These are phyloP conservation scores for Coniella lustricola DNA, from an alignment of 2,329 filamentous ascomycete genomes.

Conservation along the genomic window DNA sequence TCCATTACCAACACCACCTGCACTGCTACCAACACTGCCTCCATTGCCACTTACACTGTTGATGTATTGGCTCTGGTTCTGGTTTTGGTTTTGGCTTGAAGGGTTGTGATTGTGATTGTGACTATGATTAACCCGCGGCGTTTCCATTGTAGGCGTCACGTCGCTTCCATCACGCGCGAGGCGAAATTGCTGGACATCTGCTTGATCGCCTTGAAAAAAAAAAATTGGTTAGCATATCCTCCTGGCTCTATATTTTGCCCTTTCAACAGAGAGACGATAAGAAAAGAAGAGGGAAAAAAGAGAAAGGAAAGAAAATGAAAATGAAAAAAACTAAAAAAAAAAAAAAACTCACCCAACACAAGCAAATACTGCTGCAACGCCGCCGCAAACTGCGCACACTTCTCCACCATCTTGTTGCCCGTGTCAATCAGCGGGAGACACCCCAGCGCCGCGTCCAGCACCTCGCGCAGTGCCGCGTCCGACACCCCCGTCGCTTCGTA, in stretches of 20 bases:
- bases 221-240: not conserved
- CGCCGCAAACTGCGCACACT: slow-evolving; percentile 13
- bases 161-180: not conserved
- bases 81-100: too few relatives aligned
- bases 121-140: not conserved
- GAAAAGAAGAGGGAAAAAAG: too few relatives aligned
- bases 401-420: slow-evolving; percentile 16
- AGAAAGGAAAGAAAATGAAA: too few relatives aligned
- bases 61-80: not conserved
- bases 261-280: too few relatives aligned
- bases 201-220: not conserved
- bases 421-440: slow-evolving; percentile 15
- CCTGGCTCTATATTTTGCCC: too few relatives aligned
- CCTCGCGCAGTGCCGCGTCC: slow-evolving; percentile 1
- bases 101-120: too few relatives aligned
- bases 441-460: slow-evolving; percentile 6
- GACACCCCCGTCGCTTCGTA: slow-evolving; percentile 6
- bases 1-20: too few relatives aligned
- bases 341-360: slow-evolving; percentile 7
- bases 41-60: too few relatives aligned
- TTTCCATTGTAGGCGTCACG: not conserved
- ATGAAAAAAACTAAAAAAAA: not conserved
- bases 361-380: slow-evolving; percentile 13
- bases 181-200: not conserved
- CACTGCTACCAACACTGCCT: too few relatives aligned